Base-by-base conservation (phyloP, 2,329 filamentous ascomycete genomes). In the Aspergillus sp. region DNA sequence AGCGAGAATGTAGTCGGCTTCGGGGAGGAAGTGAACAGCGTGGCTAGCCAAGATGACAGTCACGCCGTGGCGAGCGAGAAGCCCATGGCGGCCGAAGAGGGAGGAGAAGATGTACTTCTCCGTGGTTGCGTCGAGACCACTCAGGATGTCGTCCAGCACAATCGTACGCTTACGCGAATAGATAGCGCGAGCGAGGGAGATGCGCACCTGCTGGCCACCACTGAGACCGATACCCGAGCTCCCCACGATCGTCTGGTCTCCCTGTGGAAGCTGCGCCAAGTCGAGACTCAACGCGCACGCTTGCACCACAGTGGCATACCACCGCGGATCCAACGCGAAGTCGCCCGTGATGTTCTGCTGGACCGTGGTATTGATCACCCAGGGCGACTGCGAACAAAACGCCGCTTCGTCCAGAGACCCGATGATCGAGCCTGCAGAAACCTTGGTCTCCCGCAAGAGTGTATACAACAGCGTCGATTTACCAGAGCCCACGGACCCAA, bases 1-100 rank as follows among this genome's bases (percentile, higher is more conserved):
- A 8, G 71, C 72, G 13, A 81, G 68, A n/a, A 81, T 75, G 5
- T 75, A 71, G 41, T 85, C 80, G 17, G 78, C 71, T 54, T 73
- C 64, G 7, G 59, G 67, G n/a, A 75, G 70, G 30, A 76, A 47
- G 72, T 73, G 76, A 39, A 74, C 72, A 21, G 72, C 72, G 48
- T 81, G 78, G 0, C 80, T 81, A 0, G 77, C 75, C 4, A 85
- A 65, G 1, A 85, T 63, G 0, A 81, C 76, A 0, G 80, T 82
- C 7, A 72, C 71, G 0, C 72, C 70, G 17, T 70, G 65, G 13
- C 65, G 69, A 12, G 75, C 74, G 1, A 84, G 66, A 1, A 85
- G 58, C 0, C 84, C 83, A 3, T 69, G n/a, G 8, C 59, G 63
- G 1, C 78, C 78, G 38, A 80, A 73, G 5, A 80, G 67, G 55